These are phyloP conservation scores for Termitomyces sp. DNA, from an alignment of 768 basidiomycete species.

Conservation along the genomic window DNA sequence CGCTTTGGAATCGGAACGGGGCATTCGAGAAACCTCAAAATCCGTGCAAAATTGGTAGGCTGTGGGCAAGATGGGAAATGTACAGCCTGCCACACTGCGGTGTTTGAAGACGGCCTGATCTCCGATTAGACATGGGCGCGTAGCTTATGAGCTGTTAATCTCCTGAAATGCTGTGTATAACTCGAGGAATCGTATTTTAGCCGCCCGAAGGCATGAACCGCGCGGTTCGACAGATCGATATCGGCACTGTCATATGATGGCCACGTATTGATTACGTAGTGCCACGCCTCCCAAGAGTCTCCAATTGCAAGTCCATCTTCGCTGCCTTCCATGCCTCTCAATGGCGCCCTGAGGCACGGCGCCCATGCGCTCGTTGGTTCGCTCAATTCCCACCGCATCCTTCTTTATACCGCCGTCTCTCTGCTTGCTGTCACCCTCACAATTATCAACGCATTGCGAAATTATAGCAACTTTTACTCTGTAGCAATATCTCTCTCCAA, in stretches of 20 bases:
- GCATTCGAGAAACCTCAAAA: neutral
- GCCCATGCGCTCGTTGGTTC: conserved; percentile 44
- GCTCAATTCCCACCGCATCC: conserved; percentile 56
- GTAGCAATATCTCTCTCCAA: conserved; percentile 89
- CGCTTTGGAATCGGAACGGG: neutral
- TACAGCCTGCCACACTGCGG: neutral
- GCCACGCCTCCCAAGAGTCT: too few species aligned
- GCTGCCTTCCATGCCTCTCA: conserved; percentile 38
- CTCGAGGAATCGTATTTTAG: too few species aligned
- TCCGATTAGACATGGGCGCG: too few species aligned
- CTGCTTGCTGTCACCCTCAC: conserved; percentile 65
- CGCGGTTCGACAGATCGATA: neutral
- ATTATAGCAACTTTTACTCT: conserved; percentile 89
- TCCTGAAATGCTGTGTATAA: too few species aligned
- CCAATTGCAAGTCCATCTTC: neutral
- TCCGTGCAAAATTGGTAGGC: neutral
- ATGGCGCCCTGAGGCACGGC: conserved; percentile 44
- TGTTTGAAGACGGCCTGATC: too few species aligned
- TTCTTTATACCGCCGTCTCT: conserved; percentile 67
- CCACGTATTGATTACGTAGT: neutral
- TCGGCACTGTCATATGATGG: conserved; percentile 2
- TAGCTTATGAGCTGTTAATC: too few species aligned
- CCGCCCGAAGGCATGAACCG: neutral
- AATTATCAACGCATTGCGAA: conserved; percentile 74
- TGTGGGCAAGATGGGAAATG: neutral